phyloP scores from a whole-genome alignment of 2,329 filamentous ascomycete genomes.

The Aspergillus brasiliensis region DNA sequence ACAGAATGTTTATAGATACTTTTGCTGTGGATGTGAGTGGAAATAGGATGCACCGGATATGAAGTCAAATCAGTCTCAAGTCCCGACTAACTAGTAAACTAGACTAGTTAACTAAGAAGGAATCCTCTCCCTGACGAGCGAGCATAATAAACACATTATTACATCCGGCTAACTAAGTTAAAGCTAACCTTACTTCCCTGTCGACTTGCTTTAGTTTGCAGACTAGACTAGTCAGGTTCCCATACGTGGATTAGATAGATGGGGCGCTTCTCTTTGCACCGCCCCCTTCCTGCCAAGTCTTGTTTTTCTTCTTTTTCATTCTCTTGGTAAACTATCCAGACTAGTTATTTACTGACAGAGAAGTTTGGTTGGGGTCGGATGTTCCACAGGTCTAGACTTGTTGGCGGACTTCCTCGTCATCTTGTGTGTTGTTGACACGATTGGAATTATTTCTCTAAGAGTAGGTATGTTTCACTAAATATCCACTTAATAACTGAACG shows the following conservation, averaged over 20 bases:
- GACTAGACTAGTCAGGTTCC: constrained; percentile 1
- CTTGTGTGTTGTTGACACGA: not conserved
- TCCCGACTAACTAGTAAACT: not conserved
- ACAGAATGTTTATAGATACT: not conserved
- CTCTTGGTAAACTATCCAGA: not conserved
- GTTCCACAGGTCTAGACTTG: not conserved
- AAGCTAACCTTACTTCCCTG: constrained; percentile 1
- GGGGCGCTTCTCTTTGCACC: constrained; percentile 8
- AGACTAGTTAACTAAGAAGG: not conserved
- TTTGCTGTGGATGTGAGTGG: not conserved
- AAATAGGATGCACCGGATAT: not conserved
- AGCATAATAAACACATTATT: not conserved
- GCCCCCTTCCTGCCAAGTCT: constrained; percentile 10
- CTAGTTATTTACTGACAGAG: no score
- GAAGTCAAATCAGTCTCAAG: not conserved
- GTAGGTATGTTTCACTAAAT: no score
- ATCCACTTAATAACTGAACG: no score
- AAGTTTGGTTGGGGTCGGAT: not conserved
- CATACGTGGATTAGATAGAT: constrained; percentile 5
- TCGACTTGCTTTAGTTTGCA: no score
- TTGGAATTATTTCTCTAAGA: no score
- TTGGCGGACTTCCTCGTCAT: not conserved
- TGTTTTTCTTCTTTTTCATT: not conserved
- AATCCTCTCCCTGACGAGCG: not conserved
- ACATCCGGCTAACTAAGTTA: no score